Evolutionary conservation across 2,329 filamentous ascomycete genomes (phyloP), one percentile per base, ranked within the genome.

Genomic region (Curvularia sp.): DNA sequence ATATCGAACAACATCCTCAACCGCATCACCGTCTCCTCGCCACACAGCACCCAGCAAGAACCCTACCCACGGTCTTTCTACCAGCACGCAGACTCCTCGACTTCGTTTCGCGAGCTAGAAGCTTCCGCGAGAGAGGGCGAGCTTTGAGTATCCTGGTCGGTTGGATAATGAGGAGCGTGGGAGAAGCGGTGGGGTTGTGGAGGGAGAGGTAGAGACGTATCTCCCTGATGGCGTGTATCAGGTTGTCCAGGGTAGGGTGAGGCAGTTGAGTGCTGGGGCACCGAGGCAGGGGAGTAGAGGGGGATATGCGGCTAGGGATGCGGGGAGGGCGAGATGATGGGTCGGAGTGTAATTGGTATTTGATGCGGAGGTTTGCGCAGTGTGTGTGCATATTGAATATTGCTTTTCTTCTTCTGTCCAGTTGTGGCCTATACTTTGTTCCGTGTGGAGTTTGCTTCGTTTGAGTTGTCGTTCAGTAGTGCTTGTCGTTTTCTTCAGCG

Each of bases 171-270:
- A 56, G 1, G 54, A 50, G 1, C 41, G 18, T 3, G 49, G 49
- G 0, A 57, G 44, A 28, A 28, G 38, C 38, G 20, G 43, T 18
- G 38, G 38, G 15, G 38, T 44, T 8, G 41, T 22, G 15, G 10
- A 20, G 13, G 54, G 49, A n/a, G 55, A 43, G 15, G 4, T 50
- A 12, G 49, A 54, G 30, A 61, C 55, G 26, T 41, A 58, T 4
- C 35, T 58, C 2, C 55, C 55, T 1, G 58, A 61, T 46, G 58
- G 58, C 1, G 33, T 61, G 2, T 61, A 61, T 18, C 47, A 61
- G 26, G 51, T 61, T 30, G 42, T 54, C 12, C 50, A 61, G 31
- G 58, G 58, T 2, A 38, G 58, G 30, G 47, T 58, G 12, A 42
- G 51, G 47, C 49, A 53, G n/a, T 12, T 58, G 20, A 56, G 57